A percentile compares a stretch with the other conserved stretches of the same genome.
Evolutionary conservation across 139 green algal species (phyloP).

Genomic region (Chlorella ohadii): DNA sequence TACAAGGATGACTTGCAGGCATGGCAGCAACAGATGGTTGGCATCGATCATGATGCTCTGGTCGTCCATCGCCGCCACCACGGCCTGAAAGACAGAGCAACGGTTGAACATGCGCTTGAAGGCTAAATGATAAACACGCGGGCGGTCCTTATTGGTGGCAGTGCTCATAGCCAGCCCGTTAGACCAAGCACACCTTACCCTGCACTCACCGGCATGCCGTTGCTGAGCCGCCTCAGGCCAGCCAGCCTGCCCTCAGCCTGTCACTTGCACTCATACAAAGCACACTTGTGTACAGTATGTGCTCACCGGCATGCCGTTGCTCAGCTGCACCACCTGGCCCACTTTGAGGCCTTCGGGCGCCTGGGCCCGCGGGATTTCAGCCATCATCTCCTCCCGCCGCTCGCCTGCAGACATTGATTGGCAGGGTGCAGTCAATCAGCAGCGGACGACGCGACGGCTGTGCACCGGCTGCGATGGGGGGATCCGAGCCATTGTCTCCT

Average conservation of each 20-base stretch:
- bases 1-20: too few species aligned
- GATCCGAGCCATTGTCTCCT: too few species aligned
- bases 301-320: constrained; percentile 56
- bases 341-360: constrained; percentile 59
- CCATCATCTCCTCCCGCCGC: constrained; percentile 40
- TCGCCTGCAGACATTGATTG: constrained; percentile 43
- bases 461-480: background rate
- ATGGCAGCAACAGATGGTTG: constrained; percentile 81
- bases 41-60: constrained; percentile 63
- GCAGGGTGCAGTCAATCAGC: too few species aligned
- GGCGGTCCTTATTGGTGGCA: too few species aligned
- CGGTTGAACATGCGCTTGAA: too few species aligned
- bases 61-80: constrained; percentile 7
- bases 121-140: too few species aligned
- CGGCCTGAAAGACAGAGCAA: background rate
- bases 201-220: too few species aligned
- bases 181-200: too few species aligned
- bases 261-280: constrained; percentile 1
- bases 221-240: constrained; percentile 32
- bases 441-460: too few species aligned
- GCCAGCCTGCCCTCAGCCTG: too few species aligned
- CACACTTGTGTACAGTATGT: too few species aligned
- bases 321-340: constrained; percentile 56
- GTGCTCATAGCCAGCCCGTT: too few species aligned
- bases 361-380: constrained; percentile 45